A percentile compares a stretch with the other conserved stretches of the same genome.
These are phyloP conservation scores for Wickerhamiella infanticola DNA, from an alignment of 1,139 yeast species.

Conservation along the genomic window DNA sequence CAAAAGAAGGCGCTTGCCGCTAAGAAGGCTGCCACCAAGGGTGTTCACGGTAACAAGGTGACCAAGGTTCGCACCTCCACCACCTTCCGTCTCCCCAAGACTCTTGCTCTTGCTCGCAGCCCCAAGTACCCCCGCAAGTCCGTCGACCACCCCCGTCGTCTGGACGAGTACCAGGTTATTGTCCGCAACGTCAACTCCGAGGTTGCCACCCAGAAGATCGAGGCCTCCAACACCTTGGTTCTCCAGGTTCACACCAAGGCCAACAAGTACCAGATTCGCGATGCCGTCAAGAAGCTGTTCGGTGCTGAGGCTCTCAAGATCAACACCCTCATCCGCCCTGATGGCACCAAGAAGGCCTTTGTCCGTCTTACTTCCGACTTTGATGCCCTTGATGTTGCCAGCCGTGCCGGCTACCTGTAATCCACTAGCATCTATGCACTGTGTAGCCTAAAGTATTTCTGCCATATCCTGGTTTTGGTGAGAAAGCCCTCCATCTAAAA, in stretches of 20 bases:
- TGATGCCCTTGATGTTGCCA: constrained; percentile 99
- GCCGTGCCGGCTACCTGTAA: constrained; percentile 84
- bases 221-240: constrained; percentile 97
- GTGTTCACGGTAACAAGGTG: constrained; percentile 84
- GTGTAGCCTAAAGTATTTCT: not conserved
- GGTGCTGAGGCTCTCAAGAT: constrained; percentile 88
- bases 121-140: constrained; percentile 95
- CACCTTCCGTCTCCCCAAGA: constrained; percentile 96
- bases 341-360: constrained; percentile 99
- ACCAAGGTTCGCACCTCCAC: constrained; percentile 89
- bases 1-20: constrained; percentile 81
- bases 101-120: constrained; percentile 80
- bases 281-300: constrained; percentile 96
- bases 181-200: constrained; percentile 95
- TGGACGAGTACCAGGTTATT: constrained; percentile 91
- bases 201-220: constrained; percentile 99
- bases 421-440: constrained; percentile 2
- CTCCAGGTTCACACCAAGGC: constrained; percentile 95
- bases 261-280: constrained; percentile 96
- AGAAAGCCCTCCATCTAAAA: not conserved
- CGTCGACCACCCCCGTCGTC: constrained; percentile 94
- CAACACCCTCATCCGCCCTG: constrained; percentile 95
- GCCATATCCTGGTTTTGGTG: not conserved
- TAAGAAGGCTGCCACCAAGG: constrained; percentile 98
- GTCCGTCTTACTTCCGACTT: constrained; percentile 97